A percentile compares a stretch with the other conserved stretches of the same genome.
Evolutionary conservation across 192 early-diverging fungal species (phyloP).

Genomic region (Linnemannia elongata): DNA sequence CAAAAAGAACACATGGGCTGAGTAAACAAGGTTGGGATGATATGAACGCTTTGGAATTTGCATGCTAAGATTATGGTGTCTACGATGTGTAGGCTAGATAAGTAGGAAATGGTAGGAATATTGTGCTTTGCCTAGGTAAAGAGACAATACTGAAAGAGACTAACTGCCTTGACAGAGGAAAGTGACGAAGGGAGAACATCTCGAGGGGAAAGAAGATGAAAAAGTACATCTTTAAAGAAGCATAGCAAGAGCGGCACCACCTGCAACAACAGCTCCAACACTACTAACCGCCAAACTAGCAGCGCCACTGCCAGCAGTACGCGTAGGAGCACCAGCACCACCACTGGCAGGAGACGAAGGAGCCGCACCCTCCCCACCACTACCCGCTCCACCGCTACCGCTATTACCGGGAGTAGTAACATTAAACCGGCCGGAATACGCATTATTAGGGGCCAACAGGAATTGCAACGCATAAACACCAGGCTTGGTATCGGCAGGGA

Average conservation of each 20-base stretch:
- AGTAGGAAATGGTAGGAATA: too few relatives aligned
- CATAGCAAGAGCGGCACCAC: slow-evolving; percentile 11
- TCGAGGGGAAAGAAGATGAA: neutral
- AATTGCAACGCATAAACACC: slow-evolving; percentile 50
- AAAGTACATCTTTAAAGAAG: neutral
- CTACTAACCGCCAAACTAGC: slow-evolving; percentile 5
- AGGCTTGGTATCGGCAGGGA: slow-evolving; percentile 50
- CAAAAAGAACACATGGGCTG: too few relatives aligned
- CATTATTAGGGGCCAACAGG: slow-evolving; percentile 39
- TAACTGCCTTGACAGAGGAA: too few relatives aligned
- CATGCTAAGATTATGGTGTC: too few relatives aligned
- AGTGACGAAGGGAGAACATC: too few relatives aligned
- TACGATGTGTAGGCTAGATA: too few relatives aligned
- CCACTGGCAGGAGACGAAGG: neutral
- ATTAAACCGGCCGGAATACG: slow-evolving; percentile 52
- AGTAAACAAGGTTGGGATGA: too few relatives aligned
- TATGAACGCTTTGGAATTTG: too few relatives aligned
- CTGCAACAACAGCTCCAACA: slow-evolving; percentile 6
- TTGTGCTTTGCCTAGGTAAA: too few relatives aligned
- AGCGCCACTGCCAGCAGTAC: neutral
- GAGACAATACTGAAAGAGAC: too few relatives aligned
- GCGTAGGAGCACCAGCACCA: neutral
- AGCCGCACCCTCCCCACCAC: neutral
- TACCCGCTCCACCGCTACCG: too few relatives aligned
- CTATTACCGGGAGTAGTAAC: slow-evolving; percentile 20